A percentile compares a stretch with the other conserved stretches of the same genome.
phyloP scores from a whole-genome alignment of 768 basidiomycete species.

The Wakefieldia striispora region DNA sequence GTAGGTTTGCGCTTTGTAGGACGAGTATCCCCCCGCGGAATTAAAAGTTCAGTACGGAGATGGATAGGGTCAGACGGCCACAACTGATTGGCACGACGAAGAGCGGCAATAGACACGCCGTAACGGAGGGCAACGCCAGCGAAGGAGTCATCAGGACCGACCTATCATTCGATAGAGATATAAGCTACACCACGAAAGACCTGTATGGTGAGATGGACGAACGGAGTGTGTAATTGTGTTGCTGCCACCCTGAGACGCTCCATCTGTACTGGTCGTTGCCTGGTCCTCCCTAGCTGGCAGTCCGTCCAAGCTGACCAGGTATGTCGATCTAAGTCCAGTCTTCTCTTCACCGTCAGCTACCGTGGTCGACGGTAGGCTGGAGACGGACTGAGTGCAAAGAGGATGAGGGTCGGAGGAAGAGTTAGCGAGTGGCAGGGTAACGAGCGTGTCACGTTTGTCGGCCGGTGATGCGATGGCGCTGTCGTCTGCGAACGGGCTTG shows the following conservation, averaged over 20 bases:
- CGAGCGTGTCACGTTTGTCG: neutral
- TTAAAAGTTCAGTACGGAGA: slow-evolving; percentile 75
- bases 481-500: slow-evolving; percentile 13
- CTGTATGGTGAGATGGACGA: slow-evolving; percentile 3
- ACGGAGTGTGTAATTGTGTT: slow-evolving; percentile 16
- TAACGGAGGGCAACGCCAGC: slow-evolving; percentile 88
- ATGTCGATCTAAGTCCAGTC: slow-evolving; percentile 5
- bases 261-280: neutral
- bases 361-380: neutral
- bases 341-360: neutral
- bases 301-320: neutral
- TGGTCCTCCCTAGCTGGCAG: neutral
- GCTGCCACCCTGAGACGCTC: neutral
- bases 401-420: slow-evolving; percentile 14
- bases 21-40: slow-evolving; percentile 45
- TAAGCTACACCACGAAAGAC: neutral
- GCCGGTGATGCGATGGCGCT: neutral
- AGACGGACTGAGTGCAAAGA: slow-evolving; percentile 13
- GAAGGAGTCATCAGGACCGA: slow-evolving; percentile 73
- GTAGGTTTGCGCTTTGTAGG: slow-evolving; percentile 3
- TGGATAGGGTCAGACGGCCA: slow-evolving; percentile 95
- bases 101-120: slow-evolving; percentile 76
- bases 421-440: neutral
- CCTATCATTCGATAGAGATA: slow-evolving; percentile 38
- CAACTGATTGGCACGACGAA: slow-evolving; percentile 86